These are phyloP conservation scores for Diutina scorzettiae DNA, from an alignment of 1,139 yeast species.

Conservation along the genomic window DNA sequence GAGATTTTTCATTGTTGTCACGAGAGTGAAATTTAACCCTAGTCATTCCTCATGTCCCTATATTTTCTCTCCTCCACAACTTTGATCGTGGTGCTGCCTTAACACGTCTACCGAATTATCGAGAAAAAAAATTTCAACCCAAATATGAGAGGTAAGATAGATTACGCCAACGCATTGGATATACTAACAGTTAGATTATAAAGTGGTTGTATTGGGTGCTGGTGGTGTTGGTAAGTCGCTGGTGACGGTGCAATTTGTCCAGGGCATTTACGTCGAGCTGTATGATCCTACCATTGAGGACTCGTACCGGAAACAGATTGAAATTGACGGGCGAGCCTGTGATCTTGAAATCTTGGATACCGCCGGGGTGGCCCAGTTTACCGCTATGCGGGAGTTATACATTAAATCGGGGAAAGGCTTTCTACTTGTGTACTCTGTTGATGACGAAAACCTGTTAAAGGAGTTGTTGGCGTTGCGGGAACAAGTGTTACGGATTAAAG, in stretches of 20 bases:
- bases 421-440: slow-evolving; percentile 76
- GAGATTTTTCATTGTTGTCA: too few relatives aligned
- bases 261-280: slow-evolving; percentile 40
- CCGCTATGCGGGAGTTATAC: slow-evolving; percentile 56
- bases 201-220: slow-evolving; percentile 39
- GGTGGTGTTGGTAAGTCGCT: slow-evolving; percentile 45
- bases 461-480: slow-evolving; percentile 74
- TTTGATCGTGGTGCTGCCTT: not conserved
- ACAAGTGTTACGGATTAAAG: slow-evolving; percentile 84
- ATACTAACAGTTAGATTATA: slow-evolving; percentile 18
- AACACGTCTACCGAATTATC: not conserved
- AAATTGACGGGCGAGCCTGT: slow-evolving; percentile 85
- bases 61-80: not conserved
- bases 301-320: slow-evolving; percentile 84
- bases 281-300: slow-evolving; percentile 41
- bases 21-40: too few relatives aligned
- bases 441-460: slow-evolving; percentile 75
- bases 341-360: slow-evolving; percentile 56
- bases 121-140: not conserved
- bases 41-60: too few relatives aligned
- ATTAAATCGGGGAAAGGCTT: slow-evolving; percentile 30
- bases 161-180: not conserved
- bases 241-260: slow-evolving; percentile 39
- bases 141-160: not conserved
- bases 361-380: slow-evolving; percentile 42